Evolutionary conservation across 192 early-diverging fungal species (phyloP).

Genomic region (Umbelopsis sp.): DNA sequence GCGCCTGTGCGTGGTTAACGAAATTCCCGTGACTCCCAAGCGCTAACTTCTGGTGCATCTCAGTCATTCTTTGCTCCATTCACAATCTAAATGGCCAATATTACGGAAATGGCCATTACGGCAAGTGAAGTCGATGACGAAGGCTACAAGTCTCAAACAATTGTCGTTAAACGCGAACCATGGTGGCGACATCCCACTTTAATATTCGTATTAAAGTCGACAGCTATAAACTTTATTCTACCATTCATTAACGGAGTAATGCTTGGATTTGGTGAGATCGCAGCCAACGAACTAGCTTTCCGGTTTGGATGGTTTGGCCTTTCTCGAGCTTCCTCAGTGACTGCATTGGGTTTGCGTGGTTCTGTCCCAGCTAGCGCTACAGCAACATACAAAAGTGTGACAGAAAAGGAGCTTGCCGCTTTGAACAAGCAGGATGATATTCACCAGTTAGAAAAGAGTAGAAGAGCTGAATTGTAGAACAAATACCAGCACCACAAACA

Average conservation of each 20-base stretch:
- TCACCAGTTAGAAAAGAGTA: background rate
- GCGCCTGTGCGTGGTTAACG: background rate
- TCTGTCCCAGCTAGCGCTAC: constrained; percentile 26
- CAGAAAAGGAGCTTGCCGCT: constrained; percentile 4
- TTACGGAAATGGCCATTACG: constrained; percentile 5
- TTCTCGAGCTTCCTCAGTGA: constrained; percentile 5
- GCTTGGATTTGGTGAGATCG: constrained; percentile 82
- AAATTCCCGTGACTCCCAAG: background rate
- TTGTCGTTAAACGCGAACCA: constrained; percentile 20
- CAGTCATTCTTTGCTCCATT: background rate
- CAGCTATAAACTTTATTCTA: constrained; percentile 56
- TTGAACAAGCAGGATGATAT: background rate
- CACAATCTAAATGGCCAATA: constrained; percentile 1
- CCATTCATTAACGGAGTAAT: constrained; percentile 64
- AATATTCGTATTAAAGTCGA: constrained; percentile 41
- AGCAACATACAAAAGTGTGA: constrained; percentile 28
- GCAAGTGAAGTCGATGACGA: background rate
- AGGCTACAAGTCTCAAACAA: background rate
- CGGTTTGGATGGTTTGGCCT: constrained; percentile 70
- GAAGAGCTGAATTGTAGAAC: constrained; percentile 1
- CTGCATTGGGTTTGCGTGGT: constrained; percentile 18
- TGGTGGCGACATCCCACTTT: constrained; percentile 40
- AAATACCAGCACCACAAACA: background rate
- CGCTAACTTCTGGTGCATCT: background rate
- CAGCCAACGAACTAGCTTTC: constrained; percentile 76